phyloP scores from a whole-genome alignment of 352 stramenopile genomes.

The Plasmopara viticola region DNA sequence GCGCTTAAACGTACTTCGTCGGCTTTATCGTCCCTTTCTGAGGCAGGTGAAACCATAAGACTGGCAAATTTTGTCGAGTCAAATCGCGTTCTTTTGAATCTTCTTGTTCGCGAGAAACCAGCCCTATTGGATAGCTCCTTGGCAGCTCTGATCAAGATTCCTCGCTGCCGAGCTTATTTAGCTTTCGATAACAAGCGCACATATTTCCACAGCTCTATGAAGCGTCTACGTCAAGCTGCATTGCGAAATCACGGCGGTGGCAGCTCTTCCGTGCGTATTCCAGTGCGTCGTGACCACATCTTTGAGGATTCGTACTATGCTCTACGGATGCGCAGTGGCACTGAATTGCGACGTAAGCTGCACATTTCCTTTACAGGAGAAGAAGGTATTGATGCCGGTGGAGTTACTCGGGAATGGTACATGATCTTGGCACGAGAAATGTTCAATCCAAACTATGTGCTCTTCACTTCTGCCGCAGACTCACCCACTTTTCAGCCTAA shows the following conservation, averaged over 20 bases:
- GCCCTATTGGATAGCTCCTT: conserved; percentile 95
- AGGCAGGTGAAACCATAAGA: conserved; percentile 61
- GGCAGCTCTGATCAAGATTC: conserved; percentile 92
- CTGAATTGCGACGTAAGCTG: conserved; percentile 95
- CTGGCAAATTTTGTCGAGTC: conserved; percentile 91
- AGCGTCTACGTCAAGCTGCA: conserved; percentile 81
- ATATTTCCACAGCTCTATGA: conserved; percentile 96
- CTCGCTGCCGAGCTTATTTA: conserved; percentile 91
- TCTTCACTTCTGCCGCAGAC: conserved; percentile 98
- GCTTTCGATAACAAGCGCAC: conserved; percentile 99
- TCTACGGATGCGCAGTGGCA: conserved; percentile 92
- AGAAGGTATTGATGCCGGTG: conserved; percentile 98
- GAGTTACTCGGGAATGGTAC: conserved; percentile 98
- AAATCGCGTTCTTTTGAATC: conserved; percentile 96
- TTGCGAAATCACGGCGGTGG: conserved; percentile 85
- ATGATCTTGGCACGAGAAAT: conserved; percentile 99
- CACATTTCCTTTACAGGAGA: conserved; percentile 98
- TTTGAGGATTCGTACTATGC: conserved; percentile 99
- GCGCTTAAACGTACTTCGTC: conserved; percentile 36
- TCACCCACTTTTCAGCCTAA: conserved; percentile 99
- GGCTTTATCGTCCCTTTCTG: conserved; percentile 34
- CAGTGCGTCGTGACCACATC: conserved; percentile 92
- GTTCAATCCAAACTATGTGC: conserved; percentile 99
- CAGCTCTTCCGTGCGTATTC: conserved; percentile 85
- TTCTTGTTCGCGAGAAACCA: conserved; percentile 95